These are phyloP conservation scores for Cytospora schulzeri DNA, from an alignment of 2,329 filamentous ascomycete species.

Conservation along the genomic window DNA sequence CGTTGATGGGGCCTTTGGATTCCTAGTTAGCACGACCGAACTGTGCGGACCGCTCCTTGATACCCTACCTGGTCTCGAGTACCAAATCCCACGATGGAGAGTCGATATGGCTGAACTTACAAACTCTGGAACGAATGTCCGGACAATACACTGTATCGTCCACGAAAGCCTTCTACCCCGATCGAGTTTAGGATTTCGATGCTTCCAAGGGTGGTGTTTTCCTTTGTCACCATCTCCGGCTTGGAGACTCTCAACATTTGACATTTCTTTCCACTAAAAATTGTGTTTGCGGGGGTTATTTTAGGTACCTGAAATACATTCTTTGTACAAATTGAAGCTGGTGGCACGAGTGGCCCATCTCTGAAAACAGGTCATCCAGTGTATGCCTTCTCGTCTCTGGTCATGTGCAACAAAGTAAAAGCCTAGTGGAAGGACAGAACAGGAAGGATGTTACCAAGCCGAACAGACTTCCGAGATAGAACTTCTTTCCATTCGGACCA, in stretches of 20 bases:
- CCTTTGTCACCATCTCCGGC: not conserved
- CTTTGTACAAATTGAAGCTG: conserved; percentile 24
- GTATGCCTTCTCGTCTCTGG: not conserved
- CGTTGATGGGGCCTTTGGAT: not conserved
- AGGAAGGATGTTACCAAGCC: not conserved
- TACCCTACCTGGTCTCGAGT: not conserved
- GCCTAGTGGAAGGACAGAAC: not conserved
- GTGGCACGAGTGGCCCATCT: not conserved
- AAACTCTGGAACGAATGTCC: conserved; percentile 6
- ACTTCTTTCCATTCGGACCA: not conserved
- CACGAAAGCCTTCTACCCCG: conserved; percentile 13
- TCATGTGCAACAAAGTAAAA: not conserved
- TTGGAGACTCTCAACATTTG: conserved; percentile 6
- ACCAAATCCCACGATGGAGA: conserved; percentile 4
- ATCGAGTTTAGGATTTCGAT: conserved; percentile 28
- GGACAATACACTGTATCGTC: conserved; percentile 9
- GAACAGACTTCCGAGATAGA: not conserved
- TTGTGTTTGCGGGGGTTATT: conserved; percentile 13
- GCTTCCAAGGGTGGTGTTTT: conserved; percentile 19
- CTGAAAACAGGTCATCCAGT: not conserved
- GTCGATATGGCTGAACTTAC: conserved; percentile 12
- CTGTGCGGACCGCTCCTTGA: conserved; percentile 10
- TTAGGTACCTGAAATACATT: conserved; percentile 8
- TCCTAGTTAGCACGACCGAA: not conserved
- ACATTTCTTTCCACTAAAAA: conserved; percentile 18